Base-by-base conservation (phyloP, 768 basidiomycete genomes). In the Pisolithus microcarpus region DNA sequence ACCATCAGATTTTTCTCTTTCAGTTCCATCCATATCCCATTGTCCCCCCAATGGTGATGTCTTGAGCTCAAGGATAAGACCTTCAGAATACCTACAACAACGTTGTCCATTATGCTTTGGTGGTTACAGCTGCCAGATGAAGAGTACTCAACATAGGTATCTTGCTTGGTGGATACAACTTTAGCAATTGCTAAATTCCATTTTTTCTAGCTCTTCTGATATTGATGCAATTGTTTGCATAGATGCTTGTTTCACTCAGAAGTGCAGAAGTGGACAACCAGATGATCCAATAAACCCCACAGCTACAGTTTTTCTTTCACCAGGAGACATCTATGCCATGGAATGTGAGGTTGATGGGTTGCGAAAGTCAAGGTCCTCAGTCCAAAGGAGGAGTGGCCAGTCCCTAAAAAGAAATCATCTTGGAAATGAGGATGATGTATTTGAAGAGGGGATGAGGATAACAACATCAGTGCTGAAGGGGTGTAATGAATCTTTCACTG, bases 191-290 rank as follows among this genome's bases (percentile, higher is more conserved):
- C n/a, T n/a, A 45, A 45, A 23, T 8, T 45, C 3, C 44, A 9
- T 45, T 15, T 34, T 11, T 28, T 23, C 16, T 48, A 48, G 26
- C n/a, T 46, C 42, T 40, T 47, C 3, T 38, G 65, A 63, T 9
- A 46, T 53, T 38, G 63, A 69, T 55, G 48, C 59, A 11, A 56
- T 68, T 28, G 61, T 68, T 5, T 69, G 65, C 43, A n/a, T 65
- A 10, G 70, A 72, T 54, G 62, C 61, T 1, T 67, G 64, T 52
- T 71, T 72, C 42, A 66, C 59, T 26, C 70, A 72, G 47, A 69
- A 70, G 49, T 24, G 36, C 10, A 58, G 57, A 2, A 46, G 57
- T 42, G 55, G 50, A 30, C 38, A 36, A 9, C 50, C 43, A 28
- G 50, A 49, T 1, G 37, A 55, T 18, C 39, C 46, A 8, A 54